Conservation (phyloP, 805 yeast genomes). For the Starmera pachycereana region DNA sequence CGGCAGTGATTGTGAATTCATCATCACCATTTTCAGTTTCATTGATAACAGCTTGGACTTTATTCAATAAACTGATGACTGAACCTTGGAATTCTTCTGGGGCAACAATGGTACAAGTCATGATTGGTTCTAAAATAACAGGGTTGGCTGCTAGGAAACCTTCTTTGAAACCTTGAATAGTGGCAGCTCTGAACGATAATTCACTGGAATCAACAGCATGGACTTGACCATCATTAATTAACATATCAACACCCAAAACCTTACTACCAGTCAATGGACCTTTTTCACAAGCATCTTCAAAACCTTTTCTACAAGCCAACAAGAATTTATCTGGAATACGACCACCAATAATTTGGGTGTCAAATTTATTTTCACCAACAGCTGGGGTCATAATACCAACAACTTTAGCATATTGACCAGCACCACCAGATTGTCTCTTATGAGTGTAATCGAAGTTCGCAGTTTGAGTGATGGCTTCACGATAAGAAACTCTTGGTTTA, state of each 20-base stretch:
- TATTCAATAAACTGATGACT: slow-evolving; percentile 85
- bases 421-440: slow-evolving; percentile 98
- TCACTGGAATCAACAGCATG: slow-evolving; percentile 97
- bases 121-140: slow-evolving; percentile 89
- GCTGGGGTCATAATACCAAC: slow-evolving; percentile 68
- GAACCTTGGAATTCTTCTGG: slow-evolving; percentile 95
- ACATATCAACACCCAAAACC: slow-evolving; percentile 88
- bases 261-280: slow-evolving; percentile 95
- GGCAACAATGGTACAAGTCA: slow-evolving; percentile 87
- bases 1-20: slow-evolving; percentile 88
- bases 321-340: slow-evolving; percentile 92
- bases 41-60: slow-evolving; percentile 81
- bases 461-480: slow-evolving; percentile 76
- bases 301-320: slow-evolving; percentile 90
- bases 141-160: slow-evolving; percentile 82
- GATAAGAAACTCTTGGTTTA: slow-evolving; percentile 94
- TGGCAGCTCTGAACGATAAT: slow-evolving; percentile 88
- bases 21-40: slow-evolving; percentile 93
- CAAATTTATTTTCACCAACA: slow-evolving; percentile 63
- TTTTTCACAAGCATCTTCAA: slow-evolving; percentile 87
- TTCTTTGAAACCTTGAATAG: slow-evolving; percentile 83
- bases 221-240: slow-evolving; percentile 92
- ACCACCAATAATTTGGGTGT: slow-evolving; percentile 91
- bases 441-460: slow-evolving; percentile 87
- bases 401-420: slow-evolving; percentile 97